Evolutionary conservation across 345 rosid genomes (phyloP).

Genomic region (Pistacia integerrima): DNA sequence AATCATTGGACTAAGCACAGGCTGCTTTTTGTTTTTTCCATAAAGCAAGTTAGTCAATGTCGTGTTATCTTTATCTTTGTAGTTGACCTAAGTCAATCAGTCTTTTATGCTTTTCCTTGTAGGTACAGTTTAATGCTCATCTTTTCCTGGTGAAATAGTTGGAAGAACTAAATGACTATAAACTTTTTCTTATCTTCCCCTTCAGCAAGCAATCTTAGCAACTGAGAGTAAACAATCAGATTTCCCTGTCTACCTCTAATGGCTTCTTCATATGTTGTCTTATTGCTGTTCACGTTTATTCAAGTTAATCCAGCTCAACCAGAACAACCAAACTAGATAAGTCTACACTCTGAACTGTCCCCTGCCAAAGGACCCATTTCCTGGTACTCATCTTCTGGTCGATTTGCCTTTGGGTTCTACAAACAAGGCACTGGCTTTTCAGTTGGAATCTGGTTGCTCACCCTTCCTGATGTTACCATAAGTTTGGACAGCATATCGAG

Average conservation of each 20-base stretch:
- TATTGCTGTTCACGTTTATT: neutral
- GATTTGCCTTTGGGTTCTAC: slow-evolving; percentile 39
- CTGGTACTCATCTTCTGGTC: slow-evolving; percentile 43
- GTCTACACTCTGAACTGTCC: slow-evolving; percentile 19
- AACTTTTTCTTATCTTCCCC: too few relatives aligned
- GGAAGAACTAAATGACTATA: too few relatives aligned
- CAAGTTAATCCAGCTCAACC: slow-evolving; percentile 7
- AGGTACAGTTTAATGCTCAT: too few relatives aligned
- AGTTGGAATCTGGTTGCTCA: slow-evolving; percentile 32
- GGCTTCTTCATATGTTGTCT: neutral
- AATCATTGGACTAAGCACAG: too few relatives aligned
- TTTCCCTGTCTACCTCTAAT: neutral
- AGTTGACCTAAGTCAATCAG: too few relatives aligned
- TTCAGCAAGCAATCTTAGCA: neutral
- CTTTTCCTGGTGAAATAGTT: too few relatives aligned
- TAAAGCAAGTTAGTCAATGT: too few relatives aligned
- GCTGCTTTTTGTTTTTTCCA: too few relatives aligned
- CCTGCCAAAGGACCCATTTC: slow-evolving; percentile 8
- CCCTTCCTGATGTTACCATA: neutral
- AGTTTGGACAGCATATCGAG: slow-evolving; percentile 16
- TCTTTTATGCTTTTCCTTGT: too few relatives aligned
- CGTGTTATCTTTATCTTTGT: too few relatives aligned
- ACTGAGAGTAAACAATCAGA: neutral
- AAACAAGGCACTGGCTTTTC: slow-evolving; percentile 21
- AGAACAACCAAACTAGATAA: slow-evolving; percentile 2